phyloP scores from a whole-genome alignment of 2,329 filamentous ascomycete species.

The Aspergillus neotritici region DNA sequence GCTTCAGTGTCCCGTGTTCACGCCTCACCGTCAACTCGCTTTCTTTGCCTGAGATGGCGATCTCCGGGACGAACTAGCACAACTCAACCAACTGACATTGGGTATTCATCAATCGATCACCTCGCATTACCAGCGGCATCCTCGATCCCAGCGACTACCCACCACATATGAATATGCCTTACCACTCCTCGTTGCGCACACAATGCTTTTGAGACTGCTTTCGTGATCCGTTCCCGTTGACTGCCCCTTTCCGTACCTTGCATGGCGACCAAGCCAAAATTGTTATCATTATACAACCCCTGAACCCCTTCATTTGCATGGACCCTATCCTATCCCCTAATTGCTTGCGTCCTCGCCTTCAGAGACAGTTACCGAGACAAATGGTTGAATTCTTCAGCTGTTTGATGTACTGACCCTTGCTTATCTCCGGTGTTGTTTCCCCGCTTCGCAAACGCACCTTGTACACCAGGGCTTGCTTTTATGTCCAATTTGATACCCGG shows the following conservation, averaged over 20 bases:
- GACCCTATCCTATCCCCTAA: no score
- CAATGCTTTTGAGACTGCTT: constrained; percentile 28
- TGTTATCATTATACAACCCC: no score
- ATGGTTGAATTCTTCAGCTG: no score
- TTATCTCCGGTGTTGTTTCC: not conserved
- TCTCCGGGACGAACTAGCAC: no score
- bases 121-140: constrained; percentile 15
- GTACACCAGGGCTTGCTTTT: constrained; percentile 7
- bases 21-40: no score
- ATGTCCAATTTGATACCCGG: not conserved
- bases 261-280: constrained; percentile 14
- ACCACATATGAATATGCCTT: constrained; percentile 18
- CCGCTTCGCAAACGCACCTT: constrained; percentile 5
- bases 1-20: no score
- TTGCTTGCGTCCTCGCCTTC: no score
- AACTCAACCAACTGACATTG: not conserved
- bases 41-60: no score
- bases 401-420: no score
- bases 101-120: not conserved
- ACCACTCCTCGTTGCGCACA: constrained; percentile 24
- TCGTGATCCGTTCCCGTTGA: constrained; percentile 9
- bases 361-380: no score
- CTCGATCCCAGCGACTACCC: no score
- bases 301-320: no score
- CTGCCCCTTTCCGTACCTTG: constrained; percentile 19